Base-by-base conservation (phyloP, 1,139 yeast species). In the Hansenula lynferdii region DNA sequence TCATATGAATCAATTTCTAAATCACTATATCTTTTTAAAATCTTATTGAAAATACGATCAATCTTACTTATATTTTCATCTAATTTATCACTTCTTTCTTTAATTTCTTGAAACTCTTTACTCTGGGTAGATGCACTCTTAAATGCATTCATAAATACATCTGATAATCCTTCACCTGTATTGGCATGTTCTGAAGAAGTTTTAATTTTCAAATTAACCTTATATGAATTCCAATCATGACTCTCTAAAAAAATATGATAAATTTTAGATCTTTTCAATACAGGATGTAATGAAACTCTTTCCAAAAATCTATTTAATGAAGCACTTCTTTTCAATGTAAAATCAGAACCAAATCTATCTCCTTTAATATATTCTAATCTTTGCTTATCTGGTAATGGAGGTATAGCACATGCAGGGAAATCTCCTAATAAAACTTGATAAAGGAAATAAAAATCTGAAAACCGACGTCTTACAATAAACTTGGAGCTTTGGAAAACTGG, bases 371-470 rank as follows among this genome's bases (percentile, higher is more conserved):
- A 92, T 60, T 92, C 96, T 51, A 90, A 69, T 44, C 95, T 77
- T 67, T 85, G 86, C 62, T 89, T 90, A 45, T 94, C 95, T 0
- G 98, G 98, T 40, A 92, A 68, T 10, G 98, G 97, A 1, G 98
- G 98, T 0, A 92, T 78, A 27, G 92, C 77, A 41, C 85, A 72
- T 3, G 94, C 85, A 0, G 97, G 96, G 55, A 71, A 85, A 56
- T 89, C 97, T 51, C 77, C 80, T 35, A 69, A 59, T 39, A 92
- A 67, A 44, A 87, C 79, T 44, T 82, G 85, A 58, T 83, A 85
- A 31, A 92, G 70, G 48, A 82, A 79, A 41, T 83, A 74, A 61
- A 92, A 87, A 60, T 87, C 96, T 9, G 87, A 83, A 58, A 84
- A 86, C 39, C 96, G 71, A 49, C 96, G 71, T 42, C 95, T 75